phyloP scores from a whole-genome alignment of 306 rosid species.

The Casuarina equisetifolia region DNA sequence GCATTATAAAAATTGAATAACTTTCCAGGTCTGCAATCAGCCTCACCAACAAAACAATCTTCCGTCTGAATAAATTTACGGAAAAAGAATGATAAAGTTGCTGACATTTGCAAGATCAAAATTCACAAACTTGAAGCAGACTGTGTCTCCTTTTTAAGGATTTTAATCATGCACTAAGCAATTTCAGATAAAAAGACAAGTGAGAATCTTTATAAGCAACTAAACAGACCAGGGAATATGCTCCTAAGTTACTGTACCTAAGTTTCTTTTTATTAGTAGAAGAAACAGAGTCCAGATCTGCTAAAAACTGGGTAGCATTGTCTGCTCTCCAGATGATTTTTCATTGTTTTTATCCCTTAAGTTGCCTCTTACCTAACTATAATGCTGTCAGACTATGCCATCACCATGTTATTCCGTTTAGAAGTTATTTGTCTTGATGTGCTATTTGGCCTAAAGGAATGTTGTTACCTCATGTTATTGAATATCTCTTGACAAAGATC shows the following conservation, averaged over 20 bases:
- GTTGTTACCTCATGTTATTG: not conserved
- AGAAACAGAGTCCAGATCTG: not conserved
- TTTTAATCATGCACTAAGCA: not conserved
- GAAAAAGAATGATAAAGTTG: not conserved
- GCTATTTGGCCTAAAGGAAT: not conserved
- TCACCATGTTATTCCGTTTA: not conserved
- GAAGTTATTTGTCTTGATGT: not conserved
- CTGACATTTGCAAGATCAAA: not conserved
- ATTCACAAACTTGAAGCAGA: not conserved
- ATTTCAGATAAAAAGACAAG: not conserved
- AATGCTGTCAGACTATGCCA: not conserved
- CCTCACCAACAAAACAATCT: conserved; percentile 1
- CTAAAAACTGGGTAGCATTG: not conserved
- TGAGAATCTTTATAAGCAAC: not conserved
- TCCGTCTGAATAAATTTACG: not conserved
- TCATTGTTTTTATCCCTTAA: not conserved
- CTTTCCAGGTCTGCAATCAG: not conserved
- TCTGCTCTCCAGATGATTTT: not conserved
- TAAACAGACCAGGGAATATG: not conserved
- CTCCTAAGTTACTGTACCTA: not conserved
- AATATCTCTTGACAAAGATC: not conserved
- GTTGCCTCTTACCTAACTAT: not conserved
- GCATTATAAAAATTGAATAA: not conserved
- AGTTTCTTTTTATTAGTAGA: not conserved
- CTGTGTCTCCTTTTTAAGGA: not conserved